A percentile compares a stretch with the other conserved stretches of the same genome.
Evolutionary conservation across 371 early-diverging fungal genomes (phyloP).

Genomic region (Mitosporidium daphniae): DNA sequence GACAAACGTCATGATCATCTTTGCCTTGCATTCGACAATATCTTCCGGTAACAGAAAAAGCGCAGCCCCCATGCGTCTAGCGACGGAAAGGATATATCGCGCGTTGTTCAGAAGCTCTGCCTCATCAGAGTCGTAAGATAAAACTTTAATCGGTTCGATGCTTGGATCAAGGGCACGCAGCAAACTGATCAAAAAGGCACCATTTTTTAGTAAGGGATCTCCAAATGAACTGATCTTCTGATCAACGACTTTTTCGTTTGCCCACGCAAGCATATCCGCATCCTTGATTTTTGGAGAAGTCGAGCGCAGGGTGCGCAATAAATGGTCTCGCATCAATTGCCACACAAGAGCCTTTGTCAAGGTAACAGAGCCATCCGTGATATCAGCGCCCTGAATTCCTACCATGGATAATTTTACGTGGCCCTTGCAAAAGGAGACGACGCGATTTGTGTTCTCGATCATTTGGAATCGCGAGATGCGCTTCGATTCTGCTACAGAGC

Average conservation of each 20-base stretch:
- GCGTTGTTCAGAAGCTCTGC: constrained; percentile 60
- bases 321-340: constrained; percentile 85
- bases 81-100: constrained; percentile 71
- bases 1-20: constrained; percentile 1
- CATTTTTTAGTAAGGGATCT: constrained; percentile 28
- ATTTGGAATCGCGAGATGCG: constrained; percentile 55
- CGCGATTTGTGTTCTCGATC: constrained; percentile 75
- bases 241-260: constrained; percentile 27
- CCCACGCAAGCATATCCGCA: constrained; percentile 57
- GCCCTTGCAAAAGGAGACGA: constrained; percentile 43
- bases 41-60: constrained; percentile 81
- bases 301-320: constrained; percentile 46
- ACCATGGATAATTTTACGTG: constrained; percentile 44
- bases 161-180: constrained; percentile 53
- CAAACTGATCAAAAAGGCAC: constrained; percentile 50
- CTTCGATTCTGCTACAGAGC: constrained; percentile 56
- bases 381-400: constrained; percentile 66
- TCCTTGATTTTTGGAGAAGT: constrained; percentile 43
- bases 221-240: constrained; percentile 35
- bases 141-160: constrained; percentile 9
- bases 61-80: constrained; percentile 78
- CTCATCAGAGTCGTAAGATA: constrained; percentile 8
- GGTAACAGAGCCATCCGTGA: constrained; percentile 46
- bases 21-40: constrained; percentile 24
- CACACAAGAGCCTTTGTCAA: constrained; percentile 38